Conservation (phyloP, 345 rosid species). For the Eucalyptus albens region DNA sequence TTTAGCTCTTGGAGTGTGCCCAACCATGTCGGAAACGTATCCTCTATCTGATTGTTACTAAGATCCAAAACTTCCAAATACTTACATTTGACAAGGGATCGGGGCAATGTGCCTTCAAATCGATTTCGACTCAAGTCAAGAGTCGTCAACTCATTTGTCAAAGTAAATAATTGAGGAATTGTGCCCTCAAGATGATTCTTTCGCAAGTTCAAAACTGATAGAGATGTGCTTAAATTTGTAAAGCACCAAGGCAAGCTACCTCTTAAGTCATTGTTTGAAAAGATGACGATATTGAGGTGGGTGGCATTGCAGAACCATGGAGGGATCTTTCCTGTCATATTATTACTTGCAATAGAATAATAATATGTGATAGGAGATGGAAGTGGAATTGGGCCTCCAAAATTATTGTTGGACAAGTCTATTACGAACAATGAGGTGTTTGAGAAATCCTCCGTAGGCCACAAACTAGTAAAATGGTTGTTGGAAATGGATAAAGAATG, state of each 20-base stretch:
- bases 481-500: too few relatives aligned
- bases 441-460: too few relatives aligned
- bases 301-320: not conserved
- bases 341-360: not conserved
- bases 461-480: too few relatives aligned
- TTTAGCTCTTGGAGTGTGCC: slow-evolving; percentile 1
- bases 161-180: not conserved
- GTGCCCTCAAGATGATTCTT: slow-evolving; percentile 1
- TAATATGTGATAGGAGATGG: not conserved
- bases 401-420: too few relatives aligned
- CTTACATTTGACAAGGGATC: not conserved
- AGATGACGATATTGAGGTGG: not conserved
- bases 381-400: not conserved
- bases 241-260: slow-evolving; percentile 11
- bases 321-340: slow-evolving; percentile 4
- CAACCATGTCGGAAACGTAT: slow-evolving; percentile 10
- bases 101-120: slow-evolving; percentile 2
- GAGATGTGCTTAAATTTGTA: not conserved
- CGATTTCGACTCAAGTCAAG: slow-evolving; percentile 3
- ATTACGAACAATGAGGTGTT: too few relatives aligned
- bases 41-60: slow-evolving; percentile 3
- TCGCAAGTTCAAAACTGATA: not conserved
- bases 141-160: not conserved
- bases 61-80: slow-evolving; percentile 6
- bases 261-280: not conserved